Evolutionary conservation across 257 asterid species (phyloP), one percentile per base, ranked within the genome.

Genomic region (Nicotiana paniculata): DNA sequence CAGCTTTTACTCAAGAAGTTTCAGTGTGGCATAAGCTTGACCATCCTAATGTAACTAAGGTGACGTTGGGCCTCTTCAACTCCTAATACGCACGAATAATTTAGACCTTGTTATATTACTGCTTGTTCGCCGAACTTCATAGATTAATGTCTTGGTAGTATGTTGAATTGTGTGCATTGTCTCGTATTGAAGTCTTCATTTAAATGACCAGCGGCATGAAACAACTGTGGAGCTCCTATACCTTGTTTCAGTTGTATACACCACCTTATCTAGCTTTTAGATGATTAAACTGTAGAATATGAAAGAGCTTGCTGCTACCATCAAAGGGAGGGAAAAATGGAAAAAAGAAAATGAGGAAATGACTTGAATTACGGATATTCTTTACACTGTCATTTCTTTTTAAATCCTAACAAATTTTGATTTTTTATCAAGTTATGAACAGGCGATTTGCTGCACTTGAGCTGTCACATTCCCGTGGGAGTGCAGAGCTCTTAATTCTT

Each of bases 1-100:
- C 97, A 72, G 97, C 97, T 77, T 93, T 93, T 85, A 89, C 97
- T 55, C 98, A 93, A 87, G 98, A 93, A 91, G 98, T 93, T 79
- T 93, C 97, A 4, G 98, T 93, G 37, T 93, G 97, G 98, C 97
- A 93, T 86, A 93, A 92, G 81, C 98, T 93, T 54, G 96, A 93
- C 54, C 98, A 93, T 86, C 98, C 98, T 46, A 93, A 93, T 68
- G 98, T 93, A 55, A 93, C 98, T 37, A 93, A 92, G 97, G 98
- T 93, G 77, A 64, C 63, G 33, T 32, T 85, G 21, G 57, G 4
- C 62, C 69, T 80, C 48, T 77, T 5, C 6, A 51, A 28, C 48
- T 30, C 6, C 77, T 46, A 12, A 24, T 30, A 17, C 81, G 81
- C 18, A 33, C 11, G 6, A 74, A 26, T 61, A 3, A 53, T 58